Conservation (phyloP, 208 protist genomes). For the Leishmania braziliensis region DNA sequence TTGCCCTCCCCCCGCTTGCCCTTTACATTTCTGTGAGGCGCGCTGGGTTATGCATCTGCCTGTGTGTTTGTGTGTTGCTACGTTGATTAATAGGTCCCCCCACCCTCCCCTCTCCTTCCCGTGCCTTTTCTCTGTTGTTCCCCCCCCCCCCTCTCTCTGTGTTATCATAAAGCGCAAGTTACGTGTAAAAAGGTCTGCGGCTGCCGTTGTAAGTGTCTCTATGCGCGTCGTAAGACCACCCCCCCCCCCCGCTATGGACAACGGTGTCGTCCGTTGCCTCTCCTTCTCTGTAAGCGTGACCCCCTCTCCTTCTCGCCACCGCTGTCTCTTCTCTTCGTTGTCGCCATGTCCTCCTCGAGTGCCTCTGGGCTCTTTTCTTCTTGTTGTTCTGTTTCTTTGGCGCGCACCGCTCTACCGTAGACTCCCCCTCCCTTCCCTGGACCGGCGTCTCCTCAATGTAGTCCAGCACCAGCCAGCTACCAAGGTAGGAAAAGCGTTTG, state of each 20-base stretch:
- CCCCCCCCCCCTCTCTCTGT: neutral
- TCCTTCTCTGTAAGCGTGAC: neutral
- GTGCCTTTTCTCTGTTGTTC: neutral
- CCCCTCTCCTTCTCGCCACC: neutral
- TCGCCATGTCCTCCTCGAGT: neutral
- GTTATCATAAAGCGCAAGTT: constrained; percentile 3
- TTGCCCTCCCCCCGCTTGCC: neutral
- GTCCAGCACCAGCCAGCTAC: neutral
- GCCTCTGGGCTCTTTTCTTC: neutral
- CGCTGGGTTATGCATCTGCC: too few relatives aligned
- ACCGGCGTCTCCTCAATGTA: neutral
- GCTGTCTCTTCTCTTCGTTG: neutral
- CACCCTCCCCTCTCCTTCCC: neutral
- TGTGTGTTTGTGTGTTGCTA: neutral
- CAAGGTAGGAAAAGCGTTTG: neutral
- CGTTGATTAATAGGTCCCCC: neutral
- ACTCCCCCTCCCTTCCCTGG: neutral
- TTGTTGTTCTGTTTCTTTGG: neutral
- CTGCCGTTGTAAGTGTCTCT: neutral
- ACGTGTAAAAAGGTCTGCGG: neutral
- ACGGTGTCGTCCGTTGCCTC: neutral
- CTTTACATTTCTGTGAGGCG: neutral
- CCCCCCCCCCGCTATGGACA: neutral
- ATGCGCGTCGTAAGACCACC: neutral
- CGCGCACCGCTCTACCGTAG: neutral